Evolutionary conservation across 2,329 filamentous ascomycete species (phyloP).

Genomic region (Colletotrichum sidae): DNA sequence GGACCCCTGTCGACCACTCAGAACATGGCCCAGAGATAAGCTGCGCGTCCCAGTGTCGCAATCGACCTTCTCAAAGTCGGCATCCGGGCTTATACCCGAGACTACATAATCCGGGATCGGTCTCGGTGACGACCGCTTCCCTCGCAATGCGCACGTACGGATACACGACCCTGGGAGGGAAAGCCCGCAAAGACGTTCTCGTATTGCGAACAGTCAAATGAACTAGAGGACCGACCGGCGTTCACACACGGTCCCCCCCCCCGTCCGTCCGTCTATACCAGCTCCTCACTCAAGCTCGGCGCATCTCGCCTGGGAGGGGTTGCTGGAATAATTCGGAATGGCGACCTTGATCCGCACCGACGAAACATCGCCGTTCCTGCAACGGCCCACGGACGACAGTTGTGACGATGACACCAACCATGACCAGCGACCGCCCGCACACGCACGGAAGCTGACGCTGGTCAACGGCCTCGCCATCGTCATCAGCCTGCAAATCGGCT

Average conservation of each 20-base stretch:
- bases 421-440: conserved; percentile 13
- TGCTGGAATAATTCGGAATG: conserved; percentile 15
- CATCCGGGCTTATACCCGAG: conserved; percentile 28
- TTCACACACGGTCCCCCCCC: too few species aligned
- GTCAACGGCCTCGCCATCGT: conserved; percentile 54
- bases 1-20: conserved; percentile 25
- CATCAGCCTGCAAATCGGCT: conserved; percentile 60
- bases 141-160: background rate
- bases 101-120: background rate
- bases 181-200: too few species aligned
- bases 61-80: conserved; percentile 33
- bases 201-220: conserved; percentile 2
- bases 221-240: background rate
- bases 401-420: conserved; percentile 3
- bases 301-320: background rate
- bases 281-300: conserved; percentile 6
- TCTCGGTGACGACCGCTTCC: background rate
- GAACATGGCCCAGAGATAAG: conserved; percentile 24
- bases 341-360: conserved; percentile 27
- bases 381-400: conserved; percentile 17
- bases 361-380: conserved; percentile 35
- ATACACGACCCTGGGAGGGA: too few species aligned
- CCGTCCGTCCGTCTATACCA: background rate
- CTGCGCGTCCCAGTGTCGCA: conserved; percentile 25
- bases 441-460: conserved; percentile 38